Conservation (phyloP, 495 filamentous ascomycete genomes). For the Podospora anserina region DNA sequence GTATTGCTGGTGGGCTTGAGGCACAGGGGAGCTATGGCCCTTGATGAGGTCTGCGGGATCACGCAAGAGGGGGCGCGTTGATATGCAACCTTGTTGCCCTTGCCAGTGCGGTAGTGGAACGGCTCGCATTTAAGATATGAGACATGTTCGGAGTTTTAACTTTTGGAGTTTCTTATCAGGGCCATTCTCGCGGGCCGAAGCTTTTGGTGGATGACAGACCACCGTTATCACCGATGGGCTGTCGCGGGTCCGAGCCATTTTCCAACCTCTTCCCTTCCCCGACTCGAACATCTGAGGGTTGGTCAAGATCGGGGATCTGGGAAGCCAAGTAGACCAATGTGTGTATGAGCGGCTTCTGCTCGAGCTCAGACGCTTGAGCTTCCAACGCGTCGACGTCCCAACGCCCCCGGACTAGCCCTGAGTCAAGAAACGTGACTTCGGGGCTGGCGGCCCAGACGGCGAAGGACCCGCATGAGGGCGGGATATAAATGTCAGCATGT, state of each 20-base stretch:
- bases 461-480: constrained; percentile 35
- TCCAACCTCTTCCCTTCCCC: neutral
- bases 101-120: neutral
- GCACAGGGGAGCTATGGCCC: too few species aligned
- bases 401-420: constrained; percentile 48
- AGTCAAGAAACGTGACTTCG: constrained; percentile 49
- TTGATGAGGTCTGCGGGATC: neutral
- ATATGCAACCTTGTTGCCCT: neutral
- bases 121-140: neutral
- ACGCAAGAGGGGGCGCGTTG: neutral
- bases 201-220: neutral
- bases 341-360: neutral
- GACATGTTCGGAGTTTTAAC: neutral
- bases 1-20: too few species aligned
- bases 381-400: constrained; percentile 54
- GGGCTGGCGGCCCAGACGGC: constrained; percentile 45
- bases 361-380: neutral
- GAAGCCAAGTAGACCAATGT: neutral
- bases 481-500: constrained; percentile 1
- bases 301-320: neutral
- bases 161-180: neutral
- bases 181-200: neutral
- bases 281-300: neutral
- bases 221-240: neutral
- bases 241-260: neutral